phyloP scores from a whole-genome alignment of 2,329 filamentous ascomycete species.

The Colletotrichum sp. region DNA sequence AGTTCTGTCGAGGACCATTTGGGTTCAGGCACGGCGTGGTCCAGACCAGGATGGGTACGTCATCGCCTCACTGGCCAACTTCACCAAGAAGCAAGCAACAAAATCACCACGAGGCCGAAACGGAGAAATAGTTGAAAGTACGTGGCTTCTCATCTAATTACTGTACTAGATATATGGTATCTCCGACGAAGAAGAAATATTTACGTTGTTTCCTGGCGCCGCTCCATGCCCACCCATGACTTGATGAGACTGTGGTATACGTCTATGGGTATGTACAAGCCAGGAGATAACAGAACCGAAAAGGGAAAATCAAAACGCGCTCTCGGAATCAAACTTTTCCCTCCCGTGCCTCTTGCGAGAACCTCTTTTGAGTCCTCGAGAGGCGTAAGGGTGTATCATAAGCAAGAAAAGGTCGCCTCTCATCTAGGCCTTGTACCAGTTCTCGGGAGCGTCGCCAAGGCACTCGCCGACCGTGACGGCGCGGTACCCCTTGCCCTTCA shows the following conservation, averaged over 20 bases:
- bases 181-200: neutral
- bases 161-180: neutral
- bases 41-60: neutral
- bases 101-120: neutral
- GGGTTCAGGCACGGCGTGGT: neutral
- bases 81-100: neutral
- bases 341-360: neutral
- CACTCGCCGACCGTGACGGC: constrained; percentile 64
- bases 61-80: neutral
- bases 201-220: neutral
- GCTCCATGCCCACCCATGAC: neutral
- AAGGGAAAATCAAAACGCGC: neutral
- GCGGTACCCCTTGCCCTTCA: constrained; percentile 45
- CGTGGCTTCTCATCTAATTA: neutral
- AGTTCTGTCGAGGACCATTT: neutral
- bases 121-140: neutral
- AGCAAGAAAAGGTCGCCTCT: neutral
- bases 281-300: neutral
- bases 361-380: neutral
- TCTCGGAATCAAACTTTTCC: neutral
- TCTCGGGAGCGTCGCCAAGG: constrained; percentile 52
- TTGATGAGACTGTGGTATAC: neutral
- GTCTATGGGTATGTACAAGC: neutral
- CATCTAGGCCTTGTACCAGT: constrained; percentile 51
- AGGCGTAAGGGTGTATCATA: neutral